Base-by-base conservation (phyloP, 2,329 filamentous ascomycete genomes). In the Fusarium drepaniforme region DNA sequence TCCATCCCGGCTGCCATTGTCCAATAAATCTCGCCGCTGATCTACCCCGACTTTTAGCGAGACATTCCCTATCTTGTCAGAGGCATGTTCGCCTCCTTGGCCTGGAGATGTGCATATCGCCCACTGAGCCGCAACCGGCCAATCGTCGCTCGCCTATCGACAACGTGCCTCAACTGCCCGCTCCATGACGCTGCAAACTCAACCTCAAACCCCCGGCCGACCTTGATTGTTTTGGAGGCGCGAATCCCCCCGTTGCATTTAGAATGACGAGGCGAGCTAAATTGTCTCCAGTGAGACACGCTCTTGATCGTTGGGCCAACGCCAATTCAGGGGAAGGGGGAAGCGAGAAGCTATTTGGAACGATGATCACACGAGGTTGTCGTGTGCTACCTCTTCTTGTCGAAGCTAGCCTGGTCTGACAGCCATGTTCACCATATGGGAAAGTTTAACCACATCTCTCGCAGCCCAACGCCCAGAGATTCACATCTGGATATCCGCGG, bases 1-100 rank as follows among this genome's bases (percentile, higher is more conserved):
- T 37, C 30, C 62, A 68, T 60, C 74, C 66, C 38, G 66, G 64
- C 46, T 64, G 66, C 67, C 59, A 74, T 74, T 70, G 57, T 61
- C 77, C 75, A 77, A 78, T 77, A 33, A 70, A 6, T 23, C 15
- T 38, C 60, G 57, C 18, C 30, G 49, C 61, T 56, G 42, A 33
- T 53, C 56, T 79, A 78, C 75, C 77, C 77, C 77, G 70, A 78
- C 72, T 72, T 79, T 78, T 76, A 77, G 75, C 65, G 51, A 73
- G 66, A 75, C 53, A 66, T 58, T 70, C 67, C 73, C 66, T 76
- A 65, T 75, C 65, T 73, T 68, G 44, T 60, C 66, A 68, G 65
- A 49, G 66, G 59, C 62, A 73, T 74, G 57, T 58, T 70, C 25
- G 66, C 59, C 38, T 66, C 37, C 60, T 51, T 73, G 62, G 67